These are phyloP conservation scores for Pythium utonaiense DNA, from an alignment of 352 stramenopile species.

Conservation along the genomic window DNA sequence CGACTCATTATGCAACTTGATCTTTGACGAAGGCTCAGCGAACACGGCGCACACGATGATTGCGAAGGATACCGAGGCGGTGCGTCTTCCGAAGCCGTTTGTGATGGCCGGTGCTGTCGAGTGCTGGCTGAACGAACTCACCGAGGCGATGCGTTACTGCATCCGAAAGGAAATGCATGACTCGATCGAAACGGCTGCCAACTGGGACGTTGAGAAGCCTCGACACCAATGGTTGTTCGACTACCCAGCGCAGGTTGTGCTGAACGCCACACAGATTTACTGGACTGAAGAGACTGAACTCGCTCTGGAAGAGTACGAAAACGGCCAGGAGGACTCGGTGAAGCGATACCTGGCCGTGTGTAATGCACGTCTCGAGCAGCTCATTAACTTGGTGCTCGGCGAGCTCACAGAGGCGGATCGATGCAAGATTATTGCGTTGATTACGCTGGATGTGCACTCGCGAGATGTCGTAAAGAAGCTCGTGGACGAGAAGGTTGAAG, in stretches of 20 bases:
- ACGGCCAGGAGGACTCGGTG: slow-evolving; percentile 84
- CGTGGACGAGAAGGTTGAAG: slow-evolving; percentile 87
- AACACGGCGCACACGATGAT: slow-evolving; percentile 87
- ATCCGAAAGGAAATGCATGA: slow-evolving; percentile 88
- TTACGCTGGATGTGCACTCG: slow-evolving; percentile 95
- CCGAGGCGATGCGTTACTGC: slow-evolving; percentile 79
- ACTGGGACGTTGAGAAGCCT: slow-evolving; percentile 95
- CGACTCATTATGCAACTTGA: slow-evolving; percentile 89
- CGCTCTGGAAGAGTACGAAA: slow-evolving; percentile 84
- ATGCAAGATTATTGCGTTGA: slow-evolving; percentile 95
- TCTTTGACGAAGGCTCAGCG: slow-evolving; percentile 74
- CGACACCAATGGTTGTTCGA: slow-evolving; percentile 97
- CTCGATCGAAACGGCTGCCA: slow-evolving; percentile 79
- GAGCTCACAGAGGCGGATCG: slow-evolving; percentile 87
- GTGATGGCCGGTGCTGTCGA: slow-evolving; percentile 84
- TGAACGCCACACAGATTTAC: slow-evolving; percentile 90
- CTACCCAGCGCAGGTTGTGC: slow-evolving; percentile 90
- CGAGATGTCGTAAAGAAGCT: slow-evolving; percentile 91
- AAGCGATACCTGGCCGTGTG: slow-evolving; percentile 79
- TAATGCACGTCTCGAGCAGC: slow-evolving; percentile 84
- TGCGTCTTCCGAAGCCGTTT: slow-evolving; percentile 68
- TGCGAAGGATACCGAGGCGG: slow-evolving; percentile 70
- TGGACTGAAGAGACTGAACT: slow-evolving; percentile 97
- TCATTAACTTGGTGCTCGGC: slow-evolving; percentile 91
- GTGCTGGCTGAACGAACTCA: slow-evolving; percentile 85